Percentiles rank a stretch among this genome's conserved stretches.
Conservation (phyloP, 768 basidiomycete genomes). For the Trametes cubensis region DNA sequence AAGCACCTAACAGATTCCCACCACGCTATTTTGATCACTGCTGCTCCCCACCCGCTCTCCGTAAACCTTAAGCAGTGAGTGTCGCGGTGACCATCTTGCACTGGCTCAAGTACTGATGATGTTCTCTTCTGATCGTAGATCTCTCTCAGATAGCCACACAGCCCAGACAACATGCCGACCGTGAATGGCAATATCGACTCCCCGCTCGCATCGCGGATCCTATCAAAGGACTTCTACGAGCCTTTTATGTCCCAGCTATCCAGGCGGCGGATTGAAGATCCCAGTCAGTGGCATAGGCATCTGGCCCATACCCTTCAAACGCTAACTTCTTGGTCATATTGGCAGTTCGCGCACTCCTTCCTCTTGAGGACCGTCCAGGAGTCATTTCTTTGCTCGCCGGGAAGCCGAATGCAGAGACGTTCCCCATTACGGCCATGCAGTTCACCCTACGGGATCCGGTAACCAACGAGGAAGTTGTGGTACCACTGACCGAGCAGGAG, state of each 20-base stretch:
- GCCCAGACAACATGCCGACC: no score
- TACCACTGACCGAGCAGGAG: conserved; percentile 60
- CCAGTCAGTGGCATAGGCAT: conserved; percentile 48
- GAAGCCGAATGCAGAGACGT: conserved; percentile 88
- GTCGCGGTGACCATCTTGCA: background rate
- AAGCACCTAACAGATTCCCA: no score
- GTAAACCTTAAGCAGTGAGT: background rate
- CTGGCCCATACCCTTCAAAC: background rate
- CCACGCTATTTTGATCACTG: no score
- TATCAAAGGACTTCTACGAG: conserved; percentile 57
- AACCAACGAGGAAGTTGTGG: conserved; percentile 43
- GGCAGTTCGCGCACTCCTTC: conserved; percentile 65
- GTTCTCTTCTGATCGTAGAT: no score
- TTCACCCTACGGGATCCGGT: conserved; percentile 59
- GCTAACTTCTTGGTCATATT: background rate
- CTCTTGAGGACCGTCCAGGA: conserved; percentile 77
- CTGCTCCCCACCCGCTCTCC: no score
- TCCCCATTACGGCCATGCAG: conserved; percentile 84
- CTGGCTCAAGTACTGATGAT: no score
- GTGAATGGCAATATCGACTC: background rate
- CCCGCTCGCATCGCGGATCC: conserved; percentile 21
- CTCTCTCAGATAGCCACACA: no score
- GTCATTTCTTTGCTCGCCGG: conserved; percentile 85
- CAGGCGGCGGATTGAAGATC: conserved; percentile 59
- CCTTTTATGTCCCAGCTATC: conserved; percentile 61